A percentile compares a stretch with the other conserved stretches of the same genome.
phyloP scores from a whole-genome alignment of 345 rosid species.

The Pistacia atlantica region DNA sequence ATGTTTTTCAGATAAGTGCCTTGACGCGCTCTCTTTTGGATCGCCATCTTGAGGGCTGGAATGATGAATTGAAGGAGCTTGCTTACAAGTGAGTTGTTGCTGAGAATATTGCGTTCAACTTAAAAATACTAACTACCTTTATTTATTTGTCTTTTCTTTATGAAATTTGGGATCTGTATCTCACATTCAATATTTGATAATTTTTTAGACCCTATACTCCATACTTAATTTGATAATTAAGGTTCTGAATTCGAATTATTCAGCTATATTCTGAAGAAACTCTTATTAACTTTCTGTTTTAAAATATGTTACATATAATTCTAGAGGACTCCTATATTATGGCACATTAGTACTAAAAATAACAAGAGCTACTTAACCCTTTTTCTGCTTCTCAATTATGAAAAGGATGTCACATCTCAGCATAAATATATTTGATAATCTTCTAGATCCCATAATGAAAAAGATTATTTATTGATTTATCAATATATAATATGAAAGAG shows the following conservation, averaged over 20 bases:
- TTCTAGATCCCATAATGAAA: not conserved
- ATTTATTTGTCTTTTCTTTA: not conserved
- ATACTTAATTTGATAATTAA: not conserved
- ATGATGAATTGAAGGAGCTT: slow-evolving; percentile 77
- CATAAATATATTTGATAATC: not conserved
- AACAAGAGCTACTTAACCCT: not conserved
- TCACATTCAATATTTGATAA: not conserved
- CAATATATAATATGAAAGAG: not conserved
- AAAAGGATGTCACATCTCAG: not conserved
- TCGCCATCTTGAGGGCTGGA: slow-evolving; percentile 87
- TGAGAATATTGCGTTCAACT: slow-evolving; percentile 7
- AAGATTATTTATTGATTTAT: not conserved
- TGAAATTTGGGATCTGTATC: not conserved
- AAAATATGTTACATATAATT: not conserved
- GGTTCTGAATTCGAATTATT: not conserved
- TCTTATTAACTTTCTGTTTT: not conserved
- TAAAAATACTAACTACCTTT: not conserved
- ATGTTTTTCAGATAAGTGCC: slow-evolving; percentile 75
- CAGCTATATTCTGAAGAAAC: not conserved
- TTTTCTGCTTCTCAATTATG: not conserved
- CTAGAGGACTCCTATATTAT: not conserved
- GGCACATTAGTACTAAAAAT: not conserved
- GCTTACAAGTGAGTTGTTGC: slow-evolving; percentile 71
- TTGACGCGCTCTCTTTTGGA: slow-evolving; percentile 77
- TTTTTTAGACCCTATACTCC: not conserved